Percentiles rank a stretch among this genome's conserved stretches.
These are phyloP conservation scores for Dothistroma pini DNA, from an alignment of 2,329 filamentous ascomycete genomes.

Conservation along the genomic window DNA sequence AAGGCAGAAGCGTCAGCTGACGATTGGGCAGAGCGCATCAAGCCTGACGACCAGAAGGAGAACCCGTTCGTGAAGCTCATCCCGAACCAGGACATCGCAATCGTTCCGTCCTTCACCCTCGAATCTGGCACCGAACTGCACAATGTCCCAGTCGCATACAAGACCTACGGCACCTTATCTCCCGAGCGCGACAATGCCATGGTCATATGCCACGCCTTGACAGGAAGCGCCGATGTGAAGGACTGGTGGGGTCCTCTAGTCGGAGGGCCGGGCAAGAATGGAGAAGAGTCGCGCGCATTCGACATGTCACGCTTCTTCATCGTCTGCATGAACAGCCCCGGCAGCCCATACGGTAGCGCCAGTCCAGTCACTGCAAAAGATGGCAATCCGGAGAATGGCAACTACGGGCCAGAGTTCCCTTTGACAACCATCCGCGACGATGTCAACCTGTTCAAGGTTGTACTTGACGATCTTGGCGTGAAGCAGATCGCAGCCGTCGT, in stretches of 20 bases:
- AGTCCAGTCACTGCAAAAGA: constrained; percentile 86
- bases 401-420: constrained; percentile 94
- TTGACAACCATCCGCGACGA: constrained; percentile 94
- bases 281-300: constrained; percentile 53
- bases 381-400: constrained; percentile 67
- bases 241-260: constrained; percentile 88
- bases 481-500: constrained; percentile 73
- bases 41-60: constrained; percentile 62
- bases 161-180: constrained; percentile 57
- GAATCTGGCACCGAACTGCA: constrained; percentile 82
- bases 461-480: constrained; percentile 77
- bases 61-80: constrained; percentile 88
- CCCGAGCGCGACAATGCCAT: constrained; percentile 58
- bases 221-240: constrained; percentile 76
- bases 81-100: constrained; percentile 79
- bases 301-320: constrained; percentile 81
- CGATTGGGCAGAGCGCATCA: constrained; percentile 27
- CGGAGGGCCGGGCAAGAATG: constrained; percentile 64
- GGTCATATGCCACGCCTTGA: constrained; percentile 77
- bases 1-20: constrained; percentile 10
- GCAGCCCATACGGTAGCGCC: constrained; percentile 82
- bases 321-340: constrained; percentile 80
- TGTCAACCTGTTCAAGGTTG: constrained; percentile 77
- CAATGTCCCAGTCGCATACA: constrained; percentile 68
- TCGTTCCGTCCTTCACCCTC: constrained; percentile 84